Base-by-base conservation (phyloP, 2,329 filamentous ascomycete genomes). In the Hypoxylon sp. region DNA sequence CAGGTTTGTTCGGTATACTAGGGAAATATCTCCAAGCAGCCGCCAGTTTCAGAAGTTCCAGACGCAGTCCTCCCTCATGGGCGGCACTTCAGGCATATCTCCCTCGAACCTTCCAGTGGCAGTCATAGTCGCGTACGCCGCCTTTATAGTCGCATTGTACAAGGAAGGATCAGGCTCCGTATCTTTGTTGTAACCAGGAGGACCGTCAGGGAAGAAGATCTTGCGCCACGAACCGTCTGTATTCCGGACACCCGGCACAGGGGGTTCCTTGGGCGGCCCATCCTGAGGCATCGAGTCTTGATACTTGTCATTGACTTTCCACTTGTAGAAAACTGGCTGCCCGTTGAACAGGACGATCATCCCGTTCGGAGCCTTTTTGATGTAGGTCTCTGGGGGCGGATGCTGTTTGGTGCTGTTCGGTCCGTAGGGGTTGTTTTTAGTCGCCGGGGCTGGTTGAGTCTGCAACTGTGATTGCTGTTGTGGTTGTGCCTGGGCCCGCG, bases 81-180 rank as follows among this genome's bases (percentile, higher is more conserved):
- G 94, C 19, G 94, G 93, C 50, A 93, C 81, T 73, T 91, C 85
- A 0, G 94, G 94, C 82, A 97, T 91, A 6, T 90, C 91, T 37
- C 89, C 88, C 46, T 87, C 84, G 78, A 97, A 97, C 32, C 78
- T 80, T 0, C 93, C 93, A 19, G 87, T 87, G 69, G 88, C 83
- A 50, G 85, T 82, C 76, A 94, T 89, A 48, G 86, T 83, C 65
- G 83, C 82, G 81, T 94, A 97, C 50, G 88, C 85, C 39, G 83
- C 84, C 75, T 87, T 87, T 19, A 88, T 85, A 63, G 85, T 86
- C 1, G 89, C 85, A 19, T 88, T 85, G 69, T 93, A 93, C 39
- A 76, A 67, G 1, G 63, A 55, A 4, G 79, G 76, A 6, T 87
- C 85, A 1, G 84, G 84, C 76, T 93, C 89, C 7, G 91, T 91